These are phyloP conservation scores for Verticillium isaacii DNA, from an alignment of 2,329 filamentous ascomycete genomes.

Conservation along the genomic window DNA sequence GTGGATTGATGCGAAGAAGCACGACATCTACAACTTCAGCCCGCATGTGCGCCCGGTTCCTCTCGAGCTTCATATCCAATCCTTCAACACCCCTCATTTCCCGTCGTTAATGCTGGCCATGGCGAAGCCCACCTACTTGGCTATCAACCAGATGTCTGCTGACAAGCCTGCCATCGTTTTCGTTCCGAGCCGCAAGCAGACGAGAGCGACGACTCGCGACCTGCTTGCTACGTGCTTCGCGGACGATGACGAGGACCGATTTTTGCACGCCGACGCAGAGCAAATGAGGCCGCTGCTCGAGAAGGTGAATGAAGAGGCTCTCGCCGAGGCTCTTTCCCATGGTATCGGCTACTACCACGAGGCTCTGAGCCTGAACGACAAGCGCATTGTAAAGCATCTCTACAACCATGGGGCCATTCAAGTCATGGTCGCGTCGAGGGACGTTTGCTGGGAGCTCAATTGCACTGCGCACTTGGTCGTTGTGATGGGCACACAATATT, in stretches of 20 bases:
- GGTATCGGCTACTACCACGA: constrained; percentile 98
- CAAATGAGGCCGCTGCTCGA: constrained; percentile 79
- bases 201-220: constrained; percentile 80
- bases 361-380: constrained; percentile 81
- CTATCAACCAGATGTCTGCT: constrained; percentile 81
- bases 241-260: constrained; percentile 89
- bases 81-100: constrained; percentile 93
- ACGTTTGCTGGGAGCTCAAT: constrained; percentile 95
- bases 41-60: constrained; percentile 85
- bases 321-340: constrained; percentile 86
- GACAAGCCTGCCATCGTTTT: constrained; percentile 90
- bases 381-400: constrained; percentile 87
- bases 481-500: constrained; percentile 97
- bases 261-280: constrained; percentile 78
- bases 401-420: constrained; percentile 88
- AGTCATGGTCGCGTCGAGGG: constrained; percentile 69
- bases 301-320: constrained; percentile 77
- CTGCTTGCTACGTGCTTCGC: constrained; percentile 81
- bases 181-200: constrained; percentile 90
- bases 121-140: constrained; percentile 88
- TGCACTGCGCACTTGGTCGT: constrained; percentile 85
- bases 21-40: constrained; percentile 98
- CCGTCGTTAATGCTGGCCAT: constrained; percentile 98
- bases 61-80: constrained; percentile 90
- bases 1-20: constrained; percentile 97